Evolutionary conservation across 352 stramenopile species (phyloP), one percentile per base, ranked within the genome.

Genomic region (Phytopythium chamaehyphon): DNA sequence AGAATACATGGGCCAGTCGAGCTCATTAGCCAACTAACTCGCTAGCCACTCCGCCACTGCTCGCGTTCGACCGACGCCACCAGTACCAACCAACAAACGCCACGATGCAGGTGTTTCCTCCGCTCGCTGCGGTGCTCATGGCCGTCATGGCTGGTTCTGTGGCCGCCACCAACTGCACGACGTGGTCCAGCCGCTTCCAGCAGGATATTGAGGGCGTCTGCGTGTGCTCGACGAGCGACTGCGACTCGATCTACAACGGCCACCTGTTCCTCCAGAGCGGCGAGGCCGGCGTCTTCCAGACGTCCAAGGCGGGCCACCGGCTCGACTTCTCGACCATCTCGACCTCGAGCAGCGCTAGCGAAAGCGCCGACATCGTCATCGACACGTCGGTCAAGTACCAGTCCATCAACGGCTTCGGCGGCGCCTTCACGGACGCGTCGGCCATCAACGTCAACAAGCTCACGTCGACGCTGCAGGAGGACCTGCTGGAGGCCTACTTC

Each of bases 391-490:
- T 62, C 24, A 84, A 59, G 48, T 88, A 76, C 69, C 77, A 96
- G 62, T 68, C 83, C 54, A 94, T 97, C 40, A 69, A 86, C 24
- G 88, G 88, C 12, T 97, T 97, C 55, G 88, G 88, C 10, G 88
- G 86, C 16, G 85, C 88, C 21, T 96, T 96, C 71, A 97, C 88
- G 9, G 88, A 97, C 51, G 59, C 84, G 3, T 72, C 85, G 35
- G 70, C 85, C 19, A 84, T 93, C 54, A 93, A 95, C 50, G 63
- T 95, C 40, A 76, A 86, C 51, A 61, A 76, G 55, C 64, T 96
- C 40, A 55, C 68, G 6, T 46, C 62, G 1, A 62, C 53, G 8
- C 55, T 93, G 6, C 84, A 95, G 47, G 59, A 88, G 19, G 58
- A 77, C 33, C 52, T 94, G 31, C 48, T 95, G 33, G 71, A 95